Base-by-base conservation (phyloP, 2,329 filamentous ascomycete species). In the Cladosporium sp. region DNA sequence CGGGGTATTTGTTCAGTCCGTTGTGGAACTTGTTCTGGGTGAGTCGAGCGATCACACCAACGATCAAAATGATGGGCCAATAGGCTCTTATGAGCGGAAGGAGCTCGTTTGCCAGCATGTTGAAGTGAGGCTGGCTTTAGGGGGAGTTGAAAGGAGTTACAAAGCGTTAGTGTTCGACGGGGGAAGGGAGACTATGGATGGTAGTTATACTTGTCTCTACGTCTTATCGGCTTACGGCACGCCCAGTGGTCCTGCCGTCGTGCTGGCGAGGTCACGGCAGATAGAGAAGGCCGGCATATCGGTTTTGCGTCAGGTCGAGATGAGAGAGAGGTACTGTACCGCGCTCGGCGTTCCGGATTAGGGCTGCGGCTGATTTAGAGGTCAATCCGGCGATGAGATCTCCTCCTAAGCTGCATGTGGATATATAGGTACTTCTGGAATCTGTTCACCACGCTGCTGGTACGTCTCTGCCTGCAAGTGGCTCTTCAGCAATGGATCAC, bases 1-100 rank as follows among this genome's bases (percentile, higher is more conserved):
- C 90, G 0, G 90, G 89, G 65, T 90, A 90, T 67, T 82, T 85
- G 72, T 86, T 84, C 60, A 91, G 74, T 5, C 87, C 86, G 66
- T 76, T 75, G 70, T 75, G 71, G 66, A 73, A 79, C 58, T 80
- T 79, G 66, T 80, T 80, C 62, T 70, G 71, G 3, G 78, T 52
- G 2, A 78, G 65, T 47, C 74, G 71, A 15, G 69, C 67, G 34
- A 69, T 64, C 4, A 74, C 38, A 20, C 67, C 54, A 7, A 68
- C 67, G 11, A 67, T 55, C 11, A 78, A 66, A 5, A 69, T 54
- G 22, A 76, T 34, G 11, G 74, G 75, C 77, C 77, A 80, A 64
- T 79, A 76, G 11, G 65, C 65, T 45, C 66, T 58, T 37, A 72
- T 50, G 7, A 70, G n/a, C 6, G 64, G 60, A 1, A 70, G 15